Evolutionary conservation across 768 basidiomycete species (phyloP).

Genomic region (Phaeotremella skinneri): DNA sequence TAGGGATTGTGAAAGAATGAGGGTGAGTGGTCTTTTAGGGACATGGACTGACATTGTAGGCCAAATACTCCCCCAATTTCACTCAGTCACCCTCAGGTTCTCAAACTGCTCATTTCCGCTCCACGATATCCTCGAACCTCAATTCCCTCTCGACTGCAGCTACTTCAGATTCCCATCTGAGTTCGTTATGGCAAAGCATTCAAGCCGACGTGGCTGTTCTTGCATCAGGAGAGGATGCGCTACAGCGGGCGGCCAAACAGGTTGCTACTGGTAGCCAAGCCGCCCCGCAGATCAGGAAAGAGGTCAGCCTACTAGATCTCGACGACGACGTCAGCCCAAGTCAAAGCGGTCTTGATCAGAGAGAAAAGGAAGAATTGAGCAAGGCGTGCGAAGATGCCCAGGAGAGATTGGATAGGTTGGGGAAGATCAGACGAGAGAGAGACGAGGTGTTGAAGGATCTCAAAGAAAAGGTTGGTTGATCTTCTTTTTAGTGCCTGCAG

Average conservation of each 20-base stretch:
- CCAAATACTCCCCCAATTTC: constrained; percentile 83
- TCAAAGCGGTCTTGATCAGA: constrained; percentile 58
- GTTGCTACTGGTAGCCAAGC: constrained; percentile 57
- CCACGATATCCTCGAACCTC: constrained; percentile 74
- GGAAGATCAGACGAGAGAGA: constrained; percentile 80
- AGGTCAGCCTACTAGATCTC: constrained; percentile 66
- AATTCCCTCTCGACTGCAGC: constrained; percentile 72
- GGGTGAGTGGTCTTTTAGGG: constrained; percentile 51
- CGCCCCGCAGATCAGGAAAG: constrained; percentile 38
- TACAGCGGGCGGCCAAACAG: constrained; percentile 36
- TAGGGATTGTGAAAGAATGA: constrained; percentile 79
- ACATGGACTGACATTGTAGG: constrained; percentile 45
- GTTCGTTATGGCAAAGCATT: constrained; percentile 68
- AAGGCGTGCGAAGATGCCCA: constrained; percentile 50
- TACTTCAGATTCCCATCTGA: constrained; percentile 73
- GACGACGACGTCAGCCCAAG: constrained; percentile 59
- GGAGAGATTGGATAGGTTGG: constrained; percentile 65
- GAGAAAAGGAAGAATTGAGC: constrained; percentile 71
- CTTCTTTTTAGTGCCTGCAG: not conserved
- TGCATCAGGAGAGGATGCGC: constrained; percentile 53
- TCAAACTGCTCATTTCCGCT: constrained; percentile 66
- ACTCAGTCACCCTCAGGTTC: constrained; percentile 78
- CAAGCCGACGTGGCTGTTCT: constrained; percentile 65
- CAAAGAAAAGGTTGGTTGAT: constrained; percentile 76
- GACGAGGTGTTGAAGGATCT: constrained; percentile 85